Evolutionary conservation across 192 early-diverging fungal genomes (phyloP).

Genomic region (Endogone sp.): DNA sequence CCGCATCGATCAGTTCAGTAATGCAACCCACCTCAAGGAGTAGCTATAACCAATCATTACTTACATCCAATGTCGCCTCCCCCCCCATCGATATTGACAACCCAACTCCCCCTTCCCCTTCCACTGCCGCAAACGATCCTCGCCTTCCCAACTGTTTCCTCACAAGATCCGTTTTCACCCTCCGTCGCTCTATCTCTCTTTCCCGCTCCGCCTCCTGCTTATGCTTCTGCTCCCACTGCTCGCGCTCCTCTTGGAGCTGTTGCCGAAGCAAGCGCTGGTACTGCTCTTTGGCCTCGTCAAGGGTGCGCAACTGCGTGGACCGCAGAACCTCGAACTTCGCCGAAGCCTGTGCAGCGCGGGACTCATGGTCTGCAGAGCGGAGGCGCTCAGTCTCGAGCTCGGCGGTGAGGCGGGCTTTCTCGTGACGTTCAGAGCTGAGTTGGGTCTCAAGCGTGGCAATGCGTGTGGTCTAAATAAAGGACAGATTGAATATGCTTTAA

Average conservation of each 20-base stretch:
- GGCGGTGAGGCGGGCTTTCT: background rate
- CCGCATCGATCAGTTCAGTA: background rate
- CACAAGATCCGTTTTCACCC: background rate
- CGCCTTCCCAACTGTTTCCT: slow-evolving; percentile 4
- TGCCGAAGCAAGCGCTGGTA: slow-evolving; percentile 30
- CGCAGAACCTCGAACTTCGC: slow-evolving; percentile 7
- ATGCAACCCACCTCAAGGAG: background rate
- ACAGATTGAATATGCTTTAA: too few relatives aligned
- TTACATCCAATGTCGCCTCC: background rate
- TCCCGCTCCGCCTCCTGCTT: background rate
- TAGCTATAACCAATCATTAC: background rate
- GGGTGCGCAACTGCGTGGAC: slow-evolving; percentile 18
- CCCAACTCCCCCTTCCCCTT: slow-evolving; percentile 34
- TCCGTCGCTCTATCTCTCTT: background rate
- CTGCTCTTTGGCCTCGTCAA: slow-evolving; percentile 31
- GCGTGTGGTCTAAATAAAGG: background rate
- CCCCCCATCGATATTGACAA: slow-evolving; percentile 21
- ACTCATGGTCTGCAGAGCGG: background rate
- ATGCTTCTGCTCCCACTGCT: slow-evolving; percentile 26
- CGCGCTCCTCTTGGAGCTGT: slow-evolving; percentile 34
- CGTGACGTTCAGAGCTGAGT: background rate
- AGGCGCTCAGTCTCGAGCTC: slow-evolving; percentile 1
- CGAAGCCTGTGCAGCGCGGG: background rate
- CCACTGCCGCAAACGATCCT: slow-evolving; percentile 24
- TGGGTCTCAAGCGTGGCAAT: slow-evolving; percentile 1